Percentiles rank a stretch among this genome's conserved stretches.
phyloP scores from a whole-genome alignment of 805 yeast species.

The Hermanozyma aechmeae region DNA sequence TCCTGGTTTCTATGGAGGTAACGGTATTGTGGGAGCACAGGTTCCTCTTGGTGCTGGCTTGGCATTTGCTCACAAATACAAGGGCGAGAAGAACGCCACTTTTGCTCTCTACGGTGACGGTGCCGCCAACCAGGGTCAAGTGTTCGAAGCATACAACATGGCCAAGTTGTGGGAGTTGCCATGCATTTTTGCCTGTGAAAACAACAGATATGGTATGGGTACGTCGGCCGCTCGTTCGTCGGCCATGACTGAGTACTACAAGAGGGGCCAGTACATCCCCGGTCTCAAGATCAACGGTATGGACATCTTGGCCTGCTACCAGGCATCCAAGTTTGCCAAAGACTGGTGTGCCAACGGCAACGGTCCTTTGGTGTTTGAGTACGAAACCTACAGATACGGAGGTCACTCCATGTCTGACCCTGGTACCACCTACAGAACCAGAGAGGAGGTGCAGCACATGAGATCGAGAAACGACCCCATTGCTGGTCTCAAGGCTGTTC shows the following conservation, averaged over 20 bases:
- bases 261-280: conserved; percentile 99
- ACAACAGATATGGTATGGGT: conserved; percentile 99
- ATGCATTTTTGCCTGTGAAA: conserved; percentile 91
- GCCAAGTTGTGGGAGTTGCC: conserved; percentile 98
- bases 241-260: conserved; percentile 92
- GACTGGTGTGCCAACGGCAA: conserved; percentile 91
- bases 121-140: conserved; percentile 99
- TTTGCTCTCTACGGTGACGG: conserved; percentile 97
- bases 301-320: conserved; percentile 93
- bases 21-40: conserved; percentile 99
- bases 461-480: conserved; percentile 97
- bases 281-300: conserved; percentile 98
- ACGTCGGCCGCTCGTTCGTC: conserved; percentile 96
- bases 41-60: conserved; percentile 97
- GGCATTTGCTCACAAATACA: conserved; percentile 97
- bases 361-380: conserved; percentile 94
- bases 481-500: conserved; percentile 84
- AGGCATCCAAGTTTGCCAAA: conserved; percentile 93
- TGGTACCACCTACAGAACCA: conserved; percentile 99
- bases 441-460: conserved; percentile 99
- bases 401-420: conserved; percentile 99
- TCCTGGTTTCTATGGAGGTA: conserved; percentile 95
- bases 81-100: conserved; percentile 66
- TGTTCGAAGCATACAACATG: conserved; percentile 96
- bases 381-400: conserved; percentile 98